Evolutionary conservation across 139 green algal genomes (phyloP), one percentile per base, ranked within the genome.

Genomic region (Chara braunii): DNA sequence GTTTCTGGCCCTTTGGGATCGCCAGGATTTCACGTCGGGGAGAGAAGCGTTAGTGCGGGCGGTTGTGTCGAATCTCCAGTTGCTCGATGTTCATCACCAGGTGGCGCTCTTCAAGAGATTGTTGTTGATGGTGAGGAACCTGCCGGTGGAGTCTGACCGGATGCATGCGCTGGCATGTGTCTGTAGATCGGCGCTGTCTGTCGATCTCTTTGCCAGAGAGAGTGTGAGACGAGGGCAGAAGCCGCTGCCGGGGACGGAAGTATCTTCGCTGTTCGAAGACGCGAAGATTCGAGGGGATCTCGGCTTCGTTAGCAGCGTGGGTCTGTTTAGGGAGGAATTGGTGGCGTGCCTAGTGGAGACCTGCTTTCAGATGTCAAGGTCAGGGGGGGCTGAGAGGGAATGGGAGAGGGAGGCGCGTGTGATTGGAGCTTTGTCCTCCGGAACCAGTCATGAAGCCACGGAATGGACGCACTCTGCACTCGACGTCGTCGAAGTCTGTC

Each of bases 1-100:
- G 29, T 74, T 74, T 37, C 65, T 74, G 35, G 24, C 65, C 18
- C 55, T 74, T 1, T 74, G 65, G 65, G 65, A 74, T 65, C 58
- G 65, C 3, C 43, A 74, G 43, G 65, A 74, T 40, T 74, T 62
- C 33, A 33, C 34, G 26, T 40, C 65, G 40, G 65, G 65, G 18
- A 73, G 57, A 29, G 65, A 74, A 50, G 65, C 65, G 31, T 60
- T 74, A 31, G 65, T 74, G 36, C 58, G 60, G 22, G 56, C 65
- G 18, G 65, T 74, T 40, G 65, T 71, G 56, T 70, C 65, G 22
- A 74, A 70, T 43, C 30, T 74, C 7, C 65, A 72, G 33, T 57
- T 72, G 3, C 54, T 74, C 5, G 65, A 74, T 42, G 28, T 74
- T 8, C 65, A 74, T 23, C 34, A 60, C 6, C 65, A 74, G 57